Evolutionary conservation across 164 flowering plant genomes (phyloP).

Genomic region (Litsea cubeba): DNA sequence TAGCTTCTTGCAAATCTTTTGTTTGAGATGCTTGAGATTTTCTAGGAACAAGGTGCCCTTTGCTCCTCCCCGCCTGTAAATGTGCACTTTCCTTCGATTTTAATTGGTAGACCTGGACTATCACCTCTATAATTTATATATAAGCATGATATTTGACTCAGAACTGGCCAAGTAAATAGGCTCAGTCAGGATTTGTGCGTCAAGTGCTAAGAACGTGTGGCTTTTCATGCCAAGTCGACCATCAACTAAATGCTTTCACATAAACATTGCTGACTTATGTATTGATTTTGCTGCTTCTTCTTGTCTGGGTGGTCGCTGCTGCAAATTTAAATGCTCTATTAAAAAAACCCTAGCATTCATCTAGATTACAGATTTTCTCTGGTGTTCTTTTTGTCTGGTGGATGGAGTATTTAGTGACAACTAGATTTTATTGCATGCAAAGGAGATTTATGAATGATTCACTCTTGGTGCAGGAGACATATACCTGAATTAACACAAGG

Average conservation of each 20-base stretch:
- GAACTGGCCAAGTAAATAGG: not conserved
- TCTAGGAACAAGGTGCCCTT: not conserved
- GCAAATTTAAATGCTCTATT: too few relatives aligned
- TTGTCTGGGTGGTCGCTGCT: too few relatives aligned
- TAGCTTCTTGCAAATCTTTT: not conserved
- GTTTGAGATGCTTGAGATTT: not conserved
- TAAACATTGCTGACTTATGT: not conserved
- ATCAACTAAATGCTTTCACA: not conserved
- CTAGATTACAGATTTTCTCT: too few relatives aligned
- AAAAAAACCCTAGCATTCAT: too few relatives aligned
- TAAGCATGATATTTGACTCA: not conserved
- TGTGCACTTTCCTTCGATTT: not conserved
- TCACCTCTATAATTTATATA: not conserved
- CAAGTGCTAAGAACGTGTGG: not conserved
- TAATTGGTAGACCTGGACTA: not conserved
- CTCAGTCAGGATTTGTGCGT: not conserved
- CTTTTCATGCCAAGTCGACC: not conserved
- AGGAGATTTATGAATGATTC: too few relatives aligned
- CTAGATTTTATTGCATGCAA: too few relatives aligned
- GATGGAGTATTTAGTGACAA: too few relatives aligned
- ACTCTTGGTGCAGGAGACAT: too few relatives aligned
- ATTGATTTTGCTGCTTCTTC: too few relatives aligned
- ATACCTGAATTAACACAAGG: too few relatives aligned
- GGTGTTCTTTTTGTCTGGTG: too few relatives aligned
- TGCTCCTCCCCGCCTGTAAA: not conserved